Base-by-base conservation (phyloP, 192 early-diverging fungal species). In the Tieghemiomyces parasiticus region DNA sequence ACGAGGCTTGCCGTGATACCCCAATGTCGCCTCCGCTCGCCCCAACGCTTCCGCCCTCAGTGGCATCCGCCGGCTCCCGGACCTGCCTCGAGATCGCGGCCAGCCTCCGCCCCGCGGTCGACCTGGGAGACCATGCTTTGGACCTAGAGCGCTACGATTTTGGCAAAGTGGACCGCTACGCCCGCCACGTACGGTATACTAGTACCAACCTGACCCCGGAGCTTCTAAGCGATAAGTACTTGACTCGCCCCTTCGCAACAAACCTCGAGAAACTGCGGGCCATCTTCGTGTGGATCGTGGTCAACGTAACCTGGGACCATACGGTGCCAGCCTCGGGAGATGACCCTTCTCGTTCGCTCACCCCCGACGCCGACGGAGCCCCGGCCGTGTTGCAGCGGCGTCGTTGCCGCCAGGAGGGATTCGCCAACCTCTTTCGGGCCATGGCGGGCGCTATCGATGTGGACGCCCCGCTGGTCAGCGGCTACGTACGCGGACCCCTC, bases 251-350 rank as follows among this genome's bases (percentile, higher is more conserved):
- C 0, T 87, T 85, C 50, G 73, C 72, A 45, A 73, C 68, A 16
- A 74, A 78, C 1, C 49, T 81, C 0, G 75, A 77, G 52, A 80
- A 79, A 28, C 65, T 79, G n/a, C 76, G 85, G 4, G 77, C 76
- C 14, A 71, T 80, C 22, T 87, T 85, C 70, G 67, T 73, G 6
- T 87, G 85, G 85, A 73, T 87, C 9, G 77, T 78, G 33, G 75
- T 77, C 35, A 87, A 87, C 60, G 80, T 87, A 45, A 61, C 66
- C 54, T 76, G 70, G 46, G 74, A 76, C 54, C 52, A 62, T 16
- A 71, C 67, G 34, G 34, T 48, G 0, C 61, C 74, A 10, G 52
- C 19, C 6, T 12, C 26, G 8, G 25, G 3, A 4, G 52, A 28
- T 24, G 22, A 33, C 52, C 38, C 38, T 10, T 42, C 38, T 16